These are phyloP conservation scores for Vicia sativa DNA, from an alignment of 306 rosid genomes.

Conservation along the genomic window DNA sequence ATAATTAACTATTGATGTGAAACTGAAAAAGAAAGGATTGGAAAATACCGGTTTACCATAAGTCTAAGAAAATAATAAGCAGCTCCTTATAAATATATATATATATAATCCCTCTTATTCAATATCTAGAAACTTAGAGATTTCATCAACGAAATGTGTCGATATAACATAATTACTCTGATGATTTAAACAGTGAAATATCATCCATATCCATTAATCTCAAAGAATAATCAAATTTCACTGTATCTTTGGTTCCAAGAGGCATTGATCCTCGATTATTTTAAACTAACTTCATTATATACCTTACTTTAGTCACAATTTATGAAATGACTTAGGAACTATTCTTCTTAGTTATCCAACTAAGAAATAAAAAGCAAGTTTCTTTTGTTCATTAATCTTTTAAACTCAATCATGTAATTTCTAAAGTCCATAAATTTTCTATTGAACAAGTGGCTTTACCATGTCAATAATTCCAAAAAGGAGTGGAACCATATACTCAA, in stretches of 20 bases:
- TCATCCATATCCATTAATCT: slow-evolving; percentile 1
- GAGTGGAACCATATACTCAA: slow-evolving; percentile 19
- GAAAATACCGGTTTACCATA: no score
- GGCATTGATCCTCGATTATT: slow-evolving; percentile 8
- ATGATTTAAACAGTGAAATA: neutral
- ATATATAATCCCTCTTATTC: no score
- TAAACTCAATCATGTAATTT: neutral
- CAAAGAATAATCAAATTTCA: slow-evolving; percentile 29
- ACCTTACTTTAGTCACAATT: neutral
- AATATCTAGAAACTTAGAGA: no score
- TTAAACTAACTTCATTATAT: slow-evolving; percentile 10
- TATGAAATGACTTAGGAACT: no score
- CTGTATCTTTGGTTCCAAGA: slow-evolving; percentile 26
- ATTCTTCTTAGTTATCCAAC: neutral
- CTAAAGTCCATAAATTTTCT: neutral
- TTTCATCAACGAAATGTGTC: no score
- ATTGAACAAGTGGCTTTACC: slow-evolving; percentile 1
- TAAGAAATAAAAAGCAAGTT: neutral
- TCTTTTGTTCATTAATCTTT: neutral
- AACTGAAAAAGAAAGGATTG: no score
- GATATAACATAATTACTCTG: neutral
- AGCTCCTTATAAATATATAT: no score
- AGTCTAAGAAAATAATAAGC: no score
- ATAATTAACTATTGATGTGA: no score
- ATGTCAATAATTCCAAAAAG: slow-evolving; percentile 13